Base-by-base conservation (phyloP, 345 rosid genomes). In the Euclidium syriacum region DNA sequence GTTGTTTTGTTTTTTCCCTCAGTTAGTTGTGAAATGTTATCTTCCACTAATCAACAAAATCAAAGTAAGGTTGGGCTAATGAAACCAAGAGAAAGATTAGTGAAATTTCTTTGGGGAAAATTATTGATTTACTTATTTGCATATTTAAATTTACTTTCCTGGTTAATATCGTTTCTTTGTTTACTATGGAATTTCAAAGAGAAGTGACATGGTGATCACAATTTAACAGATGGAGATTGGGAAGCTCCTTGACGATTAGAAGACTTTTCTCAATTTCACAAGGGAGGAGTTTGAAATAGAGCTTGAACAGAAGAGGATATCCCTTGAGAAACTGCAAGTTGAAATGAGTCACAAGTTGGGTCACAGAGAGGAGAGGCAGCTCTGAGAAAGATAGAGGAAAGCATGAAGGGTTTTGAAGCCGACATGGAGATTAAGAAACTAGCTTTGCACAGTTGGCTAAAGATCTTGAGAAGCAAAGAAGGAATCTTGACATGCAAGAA, bases 231-330 rank as follows among this genome's bases (percentile, higher is more conserved):
- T 73, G 68, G 98, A 81, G 77, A 68, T 82, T 46, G 86, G 80
- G 62, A 70, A 76, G 74, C 75, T 86, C 25, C 70, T 87, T n/a
- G 89, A 87, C 75, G 85, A 83, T 69, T 88, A 84, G 48, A 80
- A 71, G 60, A 73, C 69, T 53, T 52, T 65, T 26, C 64, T 87
- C 62, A 82, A 76, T 72, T 73, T 74, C 18, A 81, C 75, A 72
- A 71, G 51, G 76, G 73, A 72, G 52, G 82, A 82, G 55, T 78
- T 82, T 73, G 91, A 82, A 69, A 52, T 54, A 42, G 86, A 89
- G 70, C 34, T 86, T 67, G 80, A 75, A 60, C 77, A 78, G 48
- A 78, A 67, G 77, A 78, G 85, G 63, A 83, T 73, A 65, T 72
- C 78, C 25, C 67, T 86, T 66, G 82, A 80, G 58, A 78, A 74